These are phyloP conservation scores for Voacanga thouarsii DNA, from an alignment of 257 asterid genomes.

Conservation along the genomic window DNA sequence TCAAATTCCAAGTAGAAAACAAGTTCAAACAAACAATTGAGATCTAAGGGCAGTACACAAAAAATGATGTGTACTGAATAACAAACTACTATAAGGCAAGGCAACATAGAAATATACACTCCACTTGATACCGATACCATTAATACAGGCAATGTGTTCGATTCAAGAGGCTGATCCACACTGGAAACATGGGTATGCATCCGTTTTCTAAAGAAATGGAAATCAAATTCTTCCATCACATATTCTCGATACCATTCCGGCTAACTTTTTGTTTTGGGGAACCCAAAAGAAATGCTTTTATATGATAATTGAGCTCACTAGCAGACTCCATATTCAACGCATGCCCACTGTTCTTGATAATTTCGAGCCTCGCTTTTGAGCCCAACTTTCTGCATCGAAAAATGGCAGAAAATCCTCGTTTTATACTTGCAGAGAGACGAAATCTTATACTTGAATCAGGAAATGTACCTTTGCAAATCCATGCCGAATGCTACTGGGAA, in stretches of 20 bases:
- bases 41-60: too few species aligned
- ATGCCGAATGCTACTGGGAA: slow-evolving; percentile 59
- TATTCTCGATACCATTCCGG: background rate
- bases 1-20: too few species aligned
- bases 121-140: too few species aligned
- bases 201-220: background rate
- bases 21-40: too few species aligned
- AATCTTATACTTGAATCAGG: background rate
- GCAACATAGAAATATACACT: too few species aligned
- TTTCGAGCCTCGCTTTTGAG: slow-evolving; percentile 43
- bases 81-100: too few species aligned
- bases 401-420: background rate
- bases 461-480: slow-evolving; percentile 47
- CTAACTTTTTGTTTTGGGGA: background rate
- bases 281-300: slow-evolving; percentile 36
- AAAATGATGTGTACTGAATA: too few species aligned
- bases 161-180: too few species aligned
- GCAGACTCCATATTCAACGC: slow-evolving; percentile 64
- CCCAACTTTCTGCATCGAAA: slow-evolving; percentile 51
- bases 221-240: too few species aligned
- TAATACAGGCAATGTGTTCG: too few species aligned
- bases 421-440: too few species aligned
- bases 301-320: slow-evolving; percentile 38
- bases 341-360: slow-evolving; percentile 57
- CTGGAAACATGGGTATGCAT: too few species aligned